These are phyloP conservation scores for Globisporangium parvum DNA, from an alignment of 352 stramenopile genomes.

Conservation along the genomic window DNA sequence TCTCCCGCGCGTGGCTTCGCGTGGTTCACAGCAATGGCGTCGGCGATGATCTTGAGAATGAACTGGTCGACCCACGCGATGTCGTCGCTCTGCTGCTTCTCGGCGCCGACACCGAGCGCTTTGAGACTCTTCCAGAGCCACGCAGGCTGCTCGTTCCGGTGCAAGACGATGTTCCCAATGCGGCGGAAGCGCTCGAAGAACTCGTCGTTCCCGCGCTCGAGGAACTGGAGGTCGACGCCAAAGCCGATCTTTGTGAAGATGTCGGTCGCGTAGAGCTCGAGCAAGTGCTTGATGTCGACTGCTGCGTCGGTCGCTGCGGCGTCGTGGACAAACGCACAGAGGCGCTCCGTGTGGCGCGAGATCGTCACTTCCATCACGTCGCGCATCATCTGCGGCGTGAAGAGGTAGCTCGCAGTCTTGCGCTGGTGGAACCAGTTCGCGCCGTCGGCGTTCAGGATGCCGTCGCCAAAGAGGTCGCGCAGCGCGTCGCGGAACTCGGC, in stretches of 20 bases:
- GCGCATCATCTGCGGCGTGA: slow-evolving; percentile 26
- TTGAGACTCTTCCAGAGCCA: slow-evolving; percentile 33
- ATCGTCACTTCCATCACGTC: slow-evolving; percentile 19
- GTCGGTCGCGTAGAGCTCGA: slow-evolving; percentile 57
- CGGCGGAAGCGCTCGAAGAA: slow-evolving; percentile 46
- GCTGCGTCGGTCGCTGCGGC: not conserved
- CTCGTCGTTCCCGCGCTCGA: slow-evolving; percentile 28
- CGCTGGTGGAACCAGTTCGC: slow-evolving; percentile 36
- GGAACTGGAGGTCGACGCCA: slow-evolving; percentile 21
- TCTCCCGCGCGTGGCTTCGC: not conserved
- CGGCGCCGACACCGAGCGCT: slow-evolving; percentile 25
- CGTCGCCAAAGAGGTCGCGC: slow-evolving; percentile 52
- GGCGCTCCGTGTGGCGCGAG: not conserved
- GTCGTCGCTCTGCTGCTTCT: slow-evolving; percentile 20
- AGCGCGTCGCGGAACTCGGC: slow-evolving; percentile 23
- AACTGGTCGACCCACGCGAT: slow-evolving; percentile 21
- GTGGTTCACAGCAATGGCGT: slow-evolving; percentile 7
- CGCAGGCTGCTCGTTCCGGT: slow-evolving; percentile 24
- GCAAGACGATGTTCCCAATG: slow-evolving; percentile 20
- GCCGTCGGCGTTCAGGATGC: slow-evolving; percentile 33
- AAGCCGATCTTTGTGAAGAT: slow-evolving; percentile 58
- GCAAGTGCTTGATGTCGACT: slow-evolving; percentile 37
- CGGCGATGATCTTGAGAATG: slow-evolving; percentile 5
- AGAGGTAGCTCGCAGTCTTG: slow-evolving; percentile 23
- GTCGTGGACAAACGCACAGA: not conserved